Evolutionary conservation across 176 grass and related monocot species (phyloP).

Genomic region (Themeda triandra): DNA sequence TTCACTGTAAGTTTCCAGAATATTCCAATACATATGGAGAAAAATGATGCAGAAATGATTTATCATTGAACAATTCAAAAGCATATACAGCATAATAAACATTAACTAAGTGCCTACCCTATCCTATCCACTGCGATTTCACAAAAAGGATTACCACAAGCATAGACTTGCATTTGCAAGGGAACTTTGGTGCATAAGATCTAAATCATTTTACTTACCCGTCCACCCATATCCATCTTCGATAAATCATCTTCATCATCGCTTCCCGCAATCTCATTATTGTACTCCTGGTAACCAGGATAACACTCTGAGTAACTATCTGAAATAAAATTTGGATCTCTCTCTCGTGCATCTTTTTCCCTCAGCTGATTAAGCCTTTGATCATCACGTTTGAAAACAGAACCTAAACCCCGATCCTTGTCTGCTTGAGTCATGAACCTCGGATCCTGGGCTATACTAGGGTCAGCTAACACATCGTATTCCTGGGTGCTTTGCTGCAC

Average conservation of each 20-base stretch:
- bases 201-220: slow-evolving; percentile 54
- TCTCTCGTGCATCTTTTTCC: slow-evolving; percentile 84
- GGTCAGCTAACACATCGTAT: slow-evolving; percentile 60
- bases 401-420: slow-evolving; percentile 89
- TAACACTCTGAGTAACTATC: slow-evolving; percentile 99
- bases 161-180: not conserved
- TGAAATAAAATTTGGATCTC: slow-evolving; percentile 96
- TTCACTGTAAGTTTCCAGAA: too few relatives aligned
- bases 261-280: slow-evolving; percentile 80
- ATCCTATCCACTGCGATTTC: not conserved
- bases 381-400: slow-evolving; percentile 96
- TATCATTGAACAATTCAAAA: not conserved
- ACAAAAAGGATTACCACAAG: not conserved
- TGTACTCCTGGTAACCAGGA: slow-evolving; percentile 94
- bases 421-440: slow-evolving; percentile 76
- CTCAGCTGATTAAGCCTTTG: slow-evolving; percentile 84
- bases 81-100: not conserved
- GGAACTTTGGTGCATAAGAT: not conserved
- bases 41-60: not conserved
- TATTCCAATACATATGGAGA: too few relatives aligned
- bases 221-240: slow-evolving; percentile 99
- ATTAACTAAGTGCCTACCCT: not conserved
- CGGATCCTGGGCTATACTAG: slow-evolving; percentile 49
- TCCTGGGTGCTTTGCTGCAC: slow-evolving; percentile 68
- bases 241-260: slow-evolving; percentile 95